Evolutionary conservation across 768 basidiomycete species (phyloP).

Genomic region (Lanmaoa rubissima): DNA sequence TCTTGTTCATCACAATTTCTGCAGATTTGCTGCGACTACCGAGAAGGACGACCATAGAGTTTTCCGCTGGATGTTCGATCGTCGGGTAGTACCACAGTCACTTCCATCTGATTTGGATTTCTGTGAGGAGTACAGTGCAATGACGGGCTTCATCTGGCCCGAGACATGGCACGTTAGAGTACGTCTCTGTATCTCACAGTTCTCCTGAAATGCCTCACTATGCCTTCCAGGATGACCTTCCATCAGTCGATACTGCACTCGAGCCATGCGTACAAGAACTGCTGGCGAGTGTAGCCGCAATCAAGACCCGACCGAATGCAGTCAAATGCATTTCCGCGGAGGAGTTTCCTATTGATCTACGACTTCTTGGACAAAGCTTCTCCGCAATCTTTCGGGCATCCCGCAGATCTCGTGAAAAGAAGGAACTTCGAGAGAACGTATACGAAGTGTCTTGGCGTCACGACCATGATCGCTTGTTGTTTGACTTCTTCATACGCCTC

Average conservation of each 20-base stretch:
- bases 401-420: slow-evolving; percentile 7
- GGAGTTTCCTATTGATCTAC: slow-evolving; percentile 5
- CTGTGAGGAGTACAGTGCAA: background rate
- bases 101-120: slow-evolving; percentile 2
- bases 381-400: slow-evolving; percentile 12
- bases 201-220: background rate
- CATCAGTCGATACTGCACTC: slow-evolving; percentile 8
- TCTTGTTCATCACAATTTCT: background rate
- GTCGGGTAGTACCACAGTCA: slow-evolving; percentile 3
- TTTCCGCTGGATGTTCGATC: slow-evolving; percentile 14
- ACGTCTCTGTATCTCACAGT: background rate
- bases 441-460: slow-evolving; percentile 5
- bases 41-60: background rate
- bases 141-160: slow-evolving; percentile 11
- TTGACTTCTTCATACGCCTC: slow-evolving; percentile 10
- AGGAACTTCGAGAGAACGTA: background rate
- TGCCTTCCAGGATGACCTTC: slow-evolving; percentile 4
- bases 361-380: slow-evolving; percentile 6
- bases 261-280: slow-evolving; percentile 7
- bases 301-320: background rate
- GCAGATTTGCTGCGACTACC: slow-evolving; percentile 6
- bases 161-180: slow-evolving; percentile 6
- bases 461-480: slow-evolving; percentile 10
- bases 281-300: background rate
- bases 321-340: background rate